These are phyloP conservation scores for Venturia carpophila DNA, from an alignment of 2,329 filamentous ascomycete genomes.

Conservation along the genomic window DNA sequence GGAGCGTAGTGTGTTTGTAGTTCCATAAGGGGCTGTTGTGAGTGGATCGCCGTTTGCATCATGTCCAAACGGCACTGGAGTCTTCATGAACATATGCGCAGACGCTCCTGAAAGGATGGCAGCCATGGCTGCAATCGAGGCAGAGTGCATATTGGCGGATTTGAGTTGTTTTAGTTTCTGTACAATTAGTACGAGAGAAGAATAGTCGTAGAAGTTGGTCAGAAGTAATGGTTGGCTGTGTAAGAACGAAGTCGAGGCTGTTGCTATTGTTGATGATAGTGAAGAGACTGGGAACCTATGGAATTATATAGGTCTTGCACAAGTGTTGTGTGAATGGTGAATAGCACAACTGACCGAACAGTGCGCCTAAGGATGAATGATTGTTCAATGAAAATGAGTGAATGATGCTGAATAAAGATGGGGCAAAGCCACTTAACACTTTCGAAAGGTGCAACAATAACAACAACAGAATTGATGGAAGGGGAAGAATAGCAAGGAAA, in stretches of 20 bases:
- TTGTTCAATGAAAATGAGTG: neutral
- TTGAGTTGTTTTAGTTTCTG: neutral
- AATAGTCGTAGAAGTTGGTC: neutral
- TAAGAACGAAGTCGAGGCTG: neutral
- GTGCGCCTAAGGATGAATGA: neutral
- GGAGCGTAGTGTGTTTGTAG: neutral
- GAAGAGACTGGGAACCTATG: neutral
- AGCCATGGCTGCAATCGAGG: neutral
- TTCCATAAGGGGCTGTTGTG: neutral
- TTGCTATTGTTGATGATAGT: neutral
- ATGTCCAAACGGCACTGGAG: constrained; percentile 4
- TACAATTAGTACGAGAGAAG: neutral
- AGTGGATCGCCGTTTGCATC: neutral
- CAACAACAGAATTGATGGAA: neutral
- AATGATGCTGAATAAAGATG: neutral
- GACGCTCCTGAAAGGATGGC: neutral
- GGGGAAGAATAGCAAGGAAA: neutral
- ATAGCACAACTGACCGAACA: neutral
- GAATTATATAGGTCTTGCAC: neutral
- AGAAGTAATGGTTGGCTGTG: neutral
- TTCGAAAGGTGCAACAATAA: neutral
- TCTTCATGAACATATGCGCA: constrained; percentile 11
- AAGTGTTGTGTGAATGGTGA: neutral
- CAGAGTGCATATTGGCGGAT: neutral
- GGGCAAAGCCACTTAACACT: neutral